Evolutionary conservation across 2,329 filamentous ascomycete genomes (phyloP).

Genomic region (Mycosphaerella arachidis): DNA sequence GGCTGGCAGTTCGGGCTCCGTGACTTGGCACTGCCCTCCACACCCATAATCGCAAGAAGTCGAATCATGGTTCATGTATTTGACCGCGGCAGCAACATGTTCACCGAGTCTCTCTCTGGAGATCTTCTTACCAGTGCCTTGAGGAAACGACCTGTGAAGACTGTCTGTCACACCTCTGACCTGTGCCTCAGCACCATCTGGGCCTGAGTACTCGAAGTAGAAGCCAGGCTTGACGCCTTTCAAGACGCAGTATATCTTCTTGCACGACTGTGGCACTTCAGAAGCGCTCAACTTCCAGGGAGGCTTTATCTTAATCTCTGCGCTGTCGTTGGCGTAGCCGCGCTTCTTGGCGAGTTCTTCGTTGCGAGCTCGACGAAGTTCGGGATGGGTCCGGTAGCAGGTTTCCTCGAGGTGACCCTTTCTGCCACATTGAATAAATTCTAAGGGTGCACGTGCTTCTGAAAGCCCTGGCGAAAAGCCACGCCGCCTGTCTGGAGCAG

Average conservation of each 20-base stretch:
- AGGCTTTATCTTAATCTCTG: neutral
- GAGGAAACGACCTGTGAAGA: conserved; percentile 6
- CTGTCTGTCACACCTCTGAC: conserved; percentile 4
- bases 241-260: conserved; percentile 13
- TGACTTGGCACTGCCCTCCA: conserved; percentile 1
- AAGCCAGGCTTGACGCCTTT: conserved; percentile 10
- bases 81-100: conserved; percentile 4
- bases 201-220: conserved; percentile 11
- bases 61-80: conserved; percentile 11
- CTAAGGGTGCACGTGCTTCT: neutral
- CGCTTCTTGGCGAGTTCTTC: neutral
- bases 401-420: neutral
- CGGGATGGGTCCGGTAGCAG: neutral
- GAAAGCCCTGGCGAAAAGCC: neutral
- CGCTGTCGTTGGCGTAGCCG: neutral
- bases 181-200: conserved; percentile 8
- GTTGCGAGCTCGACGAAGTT: neutral
- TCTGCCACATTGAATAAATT: neutral
- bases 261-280: conserved; percentile 2
- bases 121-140: conserved; percentile 9
- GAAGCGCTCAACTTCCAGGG: conserved; percentile 3
- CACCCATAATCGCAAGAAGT: conserved; percentile 5
- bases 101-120: neutral
- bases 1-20: neutral
- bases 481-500: neutral